These are phyloP conservation scores for Teratosphaeria nubilosa DNA, from an alignment of 2,329 filamentous ascomycete genomes.

Conservation along the genomic window DNA sequence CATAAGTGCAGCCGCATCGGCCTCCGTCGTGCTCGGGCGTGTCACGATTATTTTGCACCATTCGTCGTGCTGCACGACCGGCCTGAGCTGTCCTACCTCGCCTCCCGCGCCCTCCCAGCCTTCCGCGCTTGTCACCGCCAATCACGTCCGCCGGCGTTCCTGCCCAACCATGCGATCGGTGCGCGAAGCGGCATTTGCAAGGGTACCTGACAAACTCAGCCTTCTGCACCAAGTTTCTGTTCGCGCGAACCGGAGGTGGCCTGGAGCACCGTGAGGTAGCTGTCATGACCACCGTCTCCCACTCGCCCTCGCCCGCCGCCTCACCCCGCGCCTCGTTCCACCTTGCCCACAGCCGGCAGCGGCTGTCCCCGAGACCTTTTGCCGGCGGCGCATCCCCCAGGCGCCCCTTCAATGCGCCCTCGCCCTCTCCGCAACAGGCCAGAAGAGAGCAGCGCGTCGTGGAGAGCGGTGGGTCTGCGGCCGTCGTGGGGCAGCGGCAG, in stretches of 20 bases:
- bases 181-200: neutral
- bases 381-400: slow-evolving; percentile 1
- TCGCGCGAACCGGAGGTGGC: too few species aligned
- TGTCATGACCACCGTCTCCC: slow-evolving; percentile 4
- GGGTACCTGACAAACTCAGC: neutral
- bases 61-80: neutral
- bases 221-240: neutral
- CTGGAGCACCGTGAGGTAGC: too few species aligned
- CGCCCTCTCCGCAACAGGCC: neutral
- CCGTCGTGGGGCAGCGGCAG: neutral
- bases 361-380: slow-evolving; percentile 5
- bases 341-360: slow-evolving; percentile 4
- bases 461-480: neutral
- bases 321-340: slow-evolving; percentile 19
- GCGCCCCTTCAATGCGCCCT: slow-evolving; percentile 7
- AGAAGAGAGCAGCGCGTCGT: neutral
- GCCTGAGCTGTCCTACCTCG: neutral
- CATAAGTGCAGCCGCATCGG: neutral
- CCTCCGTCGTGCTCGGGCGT: too few species aligned
- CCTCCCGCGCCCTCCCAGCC: neutral
- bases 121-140: neutral
- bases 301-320: slow-evolving; percentile 21
- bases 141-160: neutral
- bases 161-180: neutral
- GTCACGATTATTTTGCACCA: neutral